Base-by-base conservation (phyloP, 2,329 filamentous ascomycete genomes). In the Sphaerulina vaccinii region DNA sequence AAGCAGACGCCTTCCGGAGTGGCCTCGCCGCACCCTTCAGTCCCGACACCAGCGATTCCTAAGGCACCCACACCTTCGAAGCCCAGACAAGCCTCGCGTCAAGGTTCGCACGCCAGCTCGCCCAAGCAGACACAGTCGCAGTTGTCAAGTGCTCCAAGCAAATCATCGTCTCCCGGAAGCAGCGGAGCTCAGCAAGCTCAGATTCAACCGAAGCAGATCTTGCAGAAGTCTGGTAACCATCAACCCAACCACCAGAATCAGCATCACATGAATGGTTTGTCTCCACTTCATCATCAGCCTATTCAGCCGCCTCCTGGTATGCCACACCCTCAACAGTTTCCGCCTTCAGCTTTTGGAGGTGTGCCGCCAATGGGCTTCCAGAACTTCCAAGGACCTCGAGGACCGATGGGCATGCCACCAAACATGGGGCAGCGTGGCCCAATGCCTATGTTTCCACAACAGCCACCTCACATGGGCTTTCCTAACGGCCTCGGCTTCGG, bases 61-160 rank as follows among this genome's bases (percentile, higher is more conserved):
- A 96, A 96, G 68, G 85, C 85, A 16, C 84, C 90, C 4, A 91
- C 88, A 10, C 88, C 90, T 7, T 86, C 84, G 58, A 86, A 87
- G 56, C 80, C 84, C 32, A 84, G 89, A 49, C 88, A 91, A 55
- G 73, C 82, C 40, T 93, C 90, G 7, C 89, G 95, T 58, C 90
- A 93, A 67, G 86, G 85, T 21, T 83, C 83, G 8, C 82, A 85
- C 65, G 77, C 81, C 6, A 81, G 83, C 5, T 86, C 84, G 44
- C 87, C 89, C 2, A 84, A 86, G 56, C 81, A 84, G 2, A 85
- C 88, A 15, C 58, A 61, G 13, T 64, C 64, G 1, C 82, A 87
- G 49, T 62, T 69, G 19, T 71, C 69, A 10, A 69, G 70, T 23
- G 70, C 66, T 11, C 69, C 71, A 8, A 73, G 65, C 79, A 86